These are phyloP conservation scores for Taxillus chinensis DNA, from an alignment of 164 flowering plant genomes.

Conservation along the genomic window DNA sequence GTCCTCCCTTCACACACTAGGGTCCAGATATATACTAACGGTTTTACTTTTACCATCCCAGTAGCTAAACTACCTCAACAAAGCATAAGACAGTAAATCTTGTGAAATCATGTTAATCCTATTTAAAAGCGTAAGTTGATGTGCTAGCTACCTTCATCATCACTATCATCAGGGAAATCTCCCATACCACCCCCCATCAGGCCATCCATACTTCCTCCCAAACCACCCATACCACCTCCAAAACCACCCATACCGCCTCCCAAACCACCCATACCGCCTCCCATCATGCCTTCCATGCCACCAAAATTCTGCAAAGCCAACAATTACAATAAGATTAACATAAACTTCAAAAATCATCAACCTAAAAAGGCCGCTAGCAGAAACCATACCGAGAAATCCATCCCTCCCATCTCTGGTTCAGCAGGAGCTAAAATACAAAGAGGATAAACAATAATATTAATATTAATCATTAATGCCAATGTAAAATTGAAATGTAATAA, in stretches of 20 bases:
- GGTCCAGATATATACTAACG: no score
- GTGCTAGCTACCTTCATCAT: conserved; percentile 53
- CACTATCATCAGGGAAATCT: conserved; percentile 50
- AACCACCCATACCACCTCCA: no score
- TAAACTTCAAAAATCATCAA: background rate
- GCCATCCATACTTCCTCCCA: no score
- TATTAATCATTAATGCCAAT: background rate
- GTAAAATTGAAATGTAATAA: no score
- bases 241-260: no score
- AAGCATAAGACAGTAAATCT: no score
- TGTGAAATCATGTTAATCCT: no score
- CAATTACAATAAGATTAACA: conserved; percentile 3
- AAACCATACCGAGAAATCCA: conserved; percentile 82
- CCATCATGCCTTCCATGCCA: conserved; percentile 23
- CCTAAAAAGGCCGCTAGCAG: background rate
- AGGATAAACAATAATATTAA: background rate
- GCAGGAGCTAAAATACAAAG: conserved; percentile 16
- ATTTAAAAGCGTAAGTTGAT: background rate
- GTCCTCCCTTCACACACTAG: no score
- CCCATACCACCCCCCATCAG: conserved; percentile 8
- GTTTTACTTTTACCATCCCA: no score
- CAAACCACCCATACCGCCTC: no score
- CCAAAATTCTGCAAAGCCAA: conserved; percentile 39
- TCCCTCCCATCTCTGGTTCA: conserved; percentile 68
- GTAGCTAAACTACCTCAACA: no score